Evolutionary conservation across 768 basidiomycete genomes (phyloP).

Genomic region (Kwoniella dejecticola): DNA sequence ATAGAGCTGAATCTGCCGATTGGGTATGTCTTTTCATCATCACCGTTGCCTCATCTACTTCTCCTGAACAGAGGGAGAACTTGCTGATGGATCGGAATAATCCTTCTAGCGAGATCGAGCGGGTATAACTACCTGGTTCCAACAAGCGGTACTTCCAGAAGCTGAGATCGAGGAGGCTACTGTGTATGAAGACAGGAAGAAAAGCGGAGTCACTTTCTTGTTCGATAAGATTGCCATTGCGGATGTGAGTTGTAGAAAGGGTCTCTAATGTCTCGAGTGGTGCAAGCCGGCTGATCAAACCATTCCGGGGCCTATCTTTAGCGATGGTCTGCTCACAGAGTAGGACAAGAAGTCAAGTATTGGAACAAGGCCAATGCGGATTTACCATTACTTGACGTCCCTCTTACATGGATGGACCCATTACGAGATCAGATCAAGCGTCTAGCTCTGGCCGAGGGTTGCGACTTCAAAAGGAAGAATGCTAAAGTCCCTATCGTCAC

Average conservation of each 20-base stretch:
- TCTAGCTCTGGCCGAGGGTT: constrained; percentile 11
- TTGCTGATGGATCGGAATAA: not conserved
- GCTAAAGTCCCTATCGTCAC: constrained; percentile 24
- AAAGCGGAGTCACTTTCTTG: constrained; percentile 19
- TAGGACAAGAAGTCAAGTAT: constrained; percentile 9
- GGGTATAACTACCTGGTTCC: constrained; percentile 33
- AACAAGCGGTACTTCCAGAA: constrained; percentile 29
- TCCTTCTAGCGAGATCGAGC: constrained; percentile 23
- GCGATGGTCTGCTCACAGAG: constrained; percentile 27
- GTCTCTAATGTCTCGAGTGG: no score
- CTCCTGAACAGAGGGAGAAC: not conserved
- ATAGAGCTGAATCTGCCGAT: constrained; percentile 15
- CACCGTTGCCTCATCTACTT: no score
- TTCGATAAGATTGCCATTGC: constrained; percentile 30
- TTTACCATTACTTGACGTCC: constrained; percentile 12
- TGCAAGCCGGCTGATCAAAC: not conserved
- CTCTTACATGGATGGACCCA: constrained; percentile 25
- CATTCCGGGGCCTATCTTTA: not conserved
- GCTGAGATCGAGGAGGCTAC: constrained; percentile 28
- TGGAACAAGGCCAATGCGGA: constrained; percentile 36
- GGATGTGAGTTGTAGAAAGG: constrained; percentile 16
- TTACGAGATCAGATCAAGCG: constrained; percentile 21
- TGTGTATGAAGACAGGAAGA: constrained; percentile 20
- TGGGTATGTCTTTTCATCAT: constrained; percentile 21
- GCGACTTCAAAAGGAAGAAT: not conserved